A percentile compares a stretch with the other conserved stretches of the same genome.
Evolutionary conservation across 352 stramenopile species (phyloP).

Genomic region (Pythium dissimile): DNA sequence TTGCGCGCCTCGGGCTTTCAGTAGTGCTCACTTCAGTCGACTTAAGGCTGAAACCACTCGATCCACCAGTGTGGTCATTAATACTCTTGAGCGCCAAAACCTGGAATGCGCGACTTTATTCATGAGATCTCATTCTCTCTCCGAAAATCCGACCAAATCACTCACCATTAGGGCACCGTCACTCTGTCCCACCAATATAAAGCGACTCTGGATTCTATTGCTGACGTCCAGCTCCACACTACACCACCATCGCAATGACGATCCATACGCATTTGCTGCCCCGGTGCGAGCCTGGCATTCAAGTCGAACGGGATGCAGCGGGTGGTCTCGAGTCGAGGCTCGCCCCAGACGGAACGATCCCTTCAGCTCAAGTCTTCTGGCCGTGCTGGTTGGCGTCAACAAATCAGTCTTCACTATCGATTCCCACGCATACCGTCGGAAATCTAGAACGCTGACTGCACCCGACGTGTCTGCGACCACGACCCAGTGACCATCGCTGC

Average conservation of each 20-base stretch:
- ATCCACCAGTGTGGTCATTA: background rate
- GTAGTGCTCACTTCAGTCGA: slow-evolving; percentile 5
- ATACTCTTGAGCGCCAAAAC: background rate
- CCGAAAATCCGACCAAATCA: background rate
- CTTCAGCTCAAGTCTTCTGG: slow-evolving; percentile 28
- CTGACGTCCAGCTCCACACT: no score
- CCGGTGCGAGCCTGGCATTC: background rate
- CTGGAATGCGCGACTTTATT: background rate
- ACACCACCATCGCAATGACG: slow-evolving; percentile 15
- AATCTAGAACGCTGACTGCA: slow-evolving; percentile 32
- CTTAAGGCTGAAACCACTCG: background rate
- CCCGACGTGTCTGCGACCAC: slow-evolving; percentile 27
- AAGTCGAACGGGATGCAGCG: slow-evolving; percentile 34
- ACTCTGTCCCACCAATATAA: slow-evolving; percentile 10
- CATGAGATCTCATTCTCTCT: background rate
- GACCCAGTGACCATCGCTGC: slow-evolving; percentile 31
- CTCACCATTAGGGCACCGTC: slow-evolving; percentile 13
- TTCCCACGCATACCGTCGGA: slow-evolving; percentile 25
- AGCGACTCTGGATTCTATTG: background rate
- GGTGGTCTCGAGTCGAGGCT: slow-evolving; percentile 12
- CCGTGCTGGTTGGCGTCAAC: background rate
- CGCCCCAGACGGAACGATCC: slow-evolving; percentile 32
- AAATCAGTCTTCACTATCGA: background rate
- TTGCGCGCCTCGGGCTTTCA: no score
- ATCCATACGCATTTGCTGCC: background rate